A percentile compares a stretch with the other conserved stretches of the same genome.
These are phyloP conservation scores for Emmonsia crescens DNA, from an alignment of 2,329 filamentous ascomycete species.

Conservation along the genomic window DNA sequence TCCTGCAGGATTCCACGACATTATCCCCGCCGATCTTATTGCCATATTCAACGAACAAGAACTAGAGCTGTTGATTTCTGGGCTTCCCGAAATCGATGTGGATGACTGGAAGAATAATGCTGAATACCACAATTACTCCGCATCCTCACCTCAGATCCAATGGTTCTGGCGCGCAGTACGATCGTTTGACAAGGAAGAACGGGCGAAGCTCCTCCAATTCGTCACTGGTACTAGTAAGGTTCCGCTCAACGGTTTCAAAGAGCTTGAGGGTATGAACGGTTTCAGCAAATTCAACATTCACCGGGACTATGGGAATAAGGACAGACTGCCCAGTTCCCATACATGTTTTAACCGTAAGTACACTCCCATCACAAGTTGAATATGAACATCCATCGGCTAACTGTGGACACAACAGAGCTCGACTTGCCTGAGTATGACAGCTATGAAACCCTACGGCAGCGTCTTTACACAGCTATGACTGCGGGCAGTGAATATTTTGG, in stretches of 20 bases:
- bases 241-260: conserved; percentile 95
- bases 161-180: conserved; percentile 99
- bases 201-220: conserved; percentile 92
- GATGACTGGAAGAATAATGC: conserved; percentile 99
- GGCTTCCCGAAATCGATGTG: conserved; percentile 90
- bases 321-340: conserved; percentile 88
- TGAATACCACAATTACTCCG: conserved; percentile 95
- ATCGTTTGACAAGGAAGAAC: conserved; percentile 97
- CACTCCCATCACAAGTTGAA: neutral
- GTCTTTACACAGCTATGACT: conserved; percentile 93
- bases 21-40: conserved; percentile 86
- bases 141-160: conserved; percentile 90
- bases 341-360: conserved; percentile 98
- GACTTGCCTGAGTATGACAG: conserved; percentile 97
- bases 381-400: neutral
- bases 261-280: conserved; percentile 98
- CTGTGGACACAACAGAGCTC: conserved; percentile 53
- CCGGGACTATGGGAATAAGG: conserved; percentile 92
- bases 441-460: conserved; percentile 79
- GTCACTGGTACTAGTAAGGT: conserved; percentile 98
- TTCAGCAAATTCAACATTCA: conserved; percentile 98
- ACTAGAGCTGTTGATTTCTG: conserved; percentile 89
- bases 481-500: conserved; percentile 95
- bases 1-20: conserved; percentile 77
- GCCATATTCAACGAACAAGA: conserved; percentile 99